These are phyloP conservation scores for Alternaria conjuncta DNA, from an alignment of 2,329 filamentous ascomycete species.

Conservation along the genomic window DNA sequence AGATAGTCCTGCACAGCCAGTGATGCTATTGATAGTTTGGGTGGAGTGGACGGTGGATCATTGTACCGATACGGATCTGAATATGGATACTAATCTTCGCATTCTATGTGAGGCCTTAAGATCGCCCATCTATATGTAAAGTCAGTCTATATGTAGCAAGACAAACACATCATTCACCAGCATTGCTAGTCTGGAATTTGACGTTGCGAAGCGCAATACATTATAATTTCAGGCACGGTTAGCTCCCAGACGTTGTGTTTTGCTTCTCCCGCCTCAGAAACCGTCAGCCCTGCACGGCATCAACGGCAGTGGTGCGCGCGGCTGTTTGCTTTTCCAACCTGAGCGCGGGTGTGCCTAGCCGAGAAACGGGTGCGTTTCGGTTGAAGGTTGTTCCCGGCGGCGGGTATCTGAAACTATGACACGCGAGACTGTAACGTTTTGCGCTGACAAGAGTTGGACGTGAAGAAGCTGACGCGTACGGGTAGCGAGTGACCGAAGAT, in stretches of 20 bases:
- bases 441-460: not conserved
- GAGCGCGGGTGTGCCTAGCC: not conserved
- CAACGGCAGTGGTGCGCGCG: not conserved
- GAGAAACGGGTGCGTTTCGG: not conserved
- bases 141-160: not conserved
- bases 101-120: not conserved
- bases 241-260: not conserved
- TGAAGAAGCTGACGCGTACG: conserved; percentile 10
- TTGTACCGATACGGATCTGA: not conserved
- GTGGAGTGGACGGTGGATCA: not conserved
- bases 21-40: not conserved
- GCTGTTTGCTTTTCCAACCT: not conserved
- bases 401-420: conserved; percentile 7
- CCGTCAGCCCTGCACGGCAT: not conserved
- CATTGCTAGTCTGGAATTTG: not conserved
- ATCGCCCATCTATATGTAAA: not conserved
- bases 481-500: not conserved
- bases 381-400: not conserved
- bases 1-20: not conserved
- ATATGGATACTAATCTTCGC: not conserved
- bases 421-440: conserved; percentile 4
- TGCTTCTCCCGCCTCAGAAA: not conserved
- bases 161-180: not conserved
- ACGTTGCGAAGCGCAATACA: too few species aligned
- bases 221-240: not conserved